Base-by-base conservation (phyloP, 2,329 filamentous ascomycete genomes). In the Pleoardoris graminearum region DNA sequence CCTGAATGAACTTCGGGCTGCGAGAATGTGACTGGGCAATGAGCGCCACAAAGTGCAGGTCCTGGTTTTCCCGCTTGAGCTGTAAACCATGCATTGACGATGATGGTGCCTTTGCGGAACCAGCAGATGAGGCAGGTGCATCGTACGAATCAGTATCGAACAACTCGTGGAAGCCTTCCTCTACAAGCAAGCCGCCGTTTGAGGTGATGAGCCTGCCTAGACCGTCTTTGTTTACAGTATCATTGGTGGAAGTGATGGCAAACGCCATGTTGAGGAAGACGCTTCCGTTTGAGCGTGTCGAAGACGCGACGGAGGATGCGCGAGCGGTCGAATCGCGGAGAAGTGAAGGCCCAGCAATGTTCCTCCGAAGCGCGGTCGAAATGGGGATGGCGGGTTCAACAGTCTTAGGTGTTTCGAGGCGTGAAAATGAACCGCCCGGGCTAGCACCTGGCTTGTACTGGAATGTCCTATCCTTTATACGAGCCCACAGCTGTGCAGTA, bases 1-100 rank as follows among this genome's bases (percentile, higher is more conserved):
- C 94, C 75, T 97, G 92, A 80, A 97, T 89, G 71, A 94, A 97
- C 70, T 97, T 99, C 44, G 86, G 84, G 57, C 91, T 91, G 41
- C 93, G 85, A 6, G 89, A 94, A 70, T 96, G 89, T 4, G 85
- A 83, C 66, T 97, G 90, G 0, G 92, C 88, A 54, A 99, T 89
- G 12, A 97, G 77, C 3, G 91, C 92, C 0, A 89, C 85, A 67
- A 99, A 97, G 0, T 90, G 87, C 1, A 86, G 77, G 1, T 80
- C 75, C 19, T 82, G 82, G 19, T 77, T 71, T 10, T 77, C 59
- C 1, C 77, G 53, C n/a, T 64, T 84, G 0, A 95, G 78, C 1
- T 71, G 76, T 16, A 94, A 74, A 52, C 52, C 53, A 8, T 67
- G 62, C 12, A 53, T 21, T n/a, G 41, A 46, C n/a, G 38, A 44